phyloP scores from a whole-genome alignment of 805 yeast genomes.

The Debaryomyces tyrocola region DNA sequence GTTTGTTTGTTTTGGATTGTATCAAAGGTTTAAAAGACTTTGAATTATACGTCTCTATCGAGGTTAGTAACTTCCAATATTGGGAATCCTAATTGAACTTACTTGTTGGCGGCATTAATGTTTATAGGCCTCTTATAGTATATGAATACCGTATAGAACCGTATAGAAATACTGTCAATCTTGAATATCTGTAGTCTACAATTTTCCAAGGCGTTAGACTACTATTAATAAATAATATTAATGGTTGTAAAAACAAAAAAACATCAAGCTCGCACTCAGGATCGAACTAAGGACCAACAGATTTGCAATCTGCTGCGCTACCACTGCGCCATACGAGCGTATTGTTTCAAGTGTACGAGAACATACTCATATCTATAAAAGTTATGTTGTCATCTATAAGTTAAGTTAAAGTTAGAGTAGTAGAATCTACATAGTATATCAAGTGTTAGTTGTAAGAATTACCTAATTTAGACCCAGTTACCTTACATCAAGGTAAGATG shows the following conservation, averaged over 20 bases:
- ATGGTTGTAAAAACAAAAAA: constrained; percentile 14
- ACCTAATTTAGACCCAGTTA: too few relatives aligned
- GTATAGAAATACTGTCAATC: too few relatives aligned
- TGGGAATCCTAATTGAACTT: neutral
- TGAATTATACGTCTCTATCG: neutral
- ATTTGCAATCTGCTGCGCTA: constrained; percentile 99
- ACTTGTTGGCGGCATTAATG: constrained; percentile 1
- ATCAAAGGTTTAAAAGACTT: constrained; percentile 1
- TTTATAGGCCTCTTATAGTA: neutral
- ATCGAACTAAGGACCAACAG: constrained; percentile 97
- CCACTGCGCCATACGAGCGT: constrained; percentile 86
- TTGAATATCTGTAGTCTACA: too few relatives aligned
- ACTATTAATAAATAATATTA: neutral
- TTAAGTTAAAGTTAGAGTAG: too few relatives aligned
- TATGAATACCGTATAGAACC: too few relatives aligned
- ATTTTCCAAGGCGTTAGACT: too few relatives aligned
- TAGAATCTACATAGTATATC: too few relatives aligned
- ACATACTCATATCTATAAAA: too few relatives aligned
- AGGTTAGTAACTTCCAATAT: neutral
- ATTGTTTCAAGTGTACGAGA: neutral
- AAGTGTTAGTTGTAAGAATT: too few relatives aligned
- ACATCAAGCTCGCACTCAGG: constrained; percentile 82
- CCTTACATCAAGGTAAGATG: too few relatives aligned
- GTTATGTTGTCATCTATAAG: too few relatives aligned
- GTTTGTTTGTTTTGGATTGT: neutral